phyloP scores from a whole-genome alignment of 768 basidiomycete species.

The Agrocybe praecox region DNA sequence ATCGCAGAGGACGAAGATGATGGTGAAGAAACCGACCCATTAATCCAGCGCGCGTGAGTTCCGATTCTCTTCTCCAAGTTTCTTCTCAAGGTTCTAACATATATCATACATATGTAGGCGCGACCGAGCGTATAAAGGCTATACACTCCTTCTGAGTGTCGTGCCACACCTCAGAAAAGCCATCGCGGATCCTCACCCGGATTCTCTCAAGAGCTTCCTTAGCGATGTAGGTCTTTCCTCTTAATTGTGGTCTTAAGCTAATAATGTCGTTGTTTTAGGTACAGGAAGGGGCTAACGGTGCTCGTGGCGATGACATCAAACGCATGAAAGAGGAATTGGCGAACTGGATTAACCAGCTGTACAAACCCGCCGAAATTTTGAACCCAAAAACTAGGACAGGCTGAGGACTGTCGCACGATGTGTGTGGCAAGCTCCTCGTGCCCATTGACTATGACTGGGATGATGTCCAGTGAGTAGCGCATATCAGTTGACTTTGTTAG shows the following conservation, averaged over 20 bases:
- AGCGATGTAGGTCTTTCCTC: no score
- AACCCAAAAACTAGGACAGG: background rate
- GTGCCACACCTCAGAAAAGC: background rate
- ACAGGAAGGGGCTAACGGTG: slow-evolving; percentile 20
- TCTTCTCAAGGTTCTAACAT: no score
- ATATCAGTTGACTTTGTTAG: background rate
- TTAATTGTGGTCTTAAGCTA: no score
- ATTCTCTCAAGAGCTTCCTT: no score
- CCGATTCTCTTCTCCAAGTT: no score
- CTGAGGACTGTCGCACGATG: slow-evolving; percentile 19
- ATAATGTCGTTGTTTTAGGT: slow-evolving; percentile 7
- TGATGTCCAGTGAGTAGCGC: slow-evolving; percentile 20
- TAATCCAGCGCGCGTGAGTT: no score
- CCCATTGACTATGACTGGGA: slow-evolving; percentile 28
- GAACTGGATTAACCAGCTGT: slow-evolving; percentile 17
- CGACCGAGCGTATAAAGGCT: background rate
- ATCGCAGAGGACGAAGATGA: background rate
- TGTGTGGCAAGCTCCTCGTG: slow-evolving; percentile 28
- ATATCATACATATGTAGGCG: no score
- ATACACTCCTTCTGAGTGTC: background rate
- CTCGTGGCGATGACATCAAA: slow-evolving; percentile 22
- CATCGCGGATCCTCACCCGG: no score
- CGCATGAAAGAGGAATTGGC: slow-evolving; percentile 12
- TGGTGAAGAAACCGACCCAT: no score
- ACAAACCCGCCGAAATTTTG: slow-evolving; percentile 1